Conservation (phyloP, 2,329 filamentous ascomycete genomes). For the Fusarium ramigenum region DNA sequence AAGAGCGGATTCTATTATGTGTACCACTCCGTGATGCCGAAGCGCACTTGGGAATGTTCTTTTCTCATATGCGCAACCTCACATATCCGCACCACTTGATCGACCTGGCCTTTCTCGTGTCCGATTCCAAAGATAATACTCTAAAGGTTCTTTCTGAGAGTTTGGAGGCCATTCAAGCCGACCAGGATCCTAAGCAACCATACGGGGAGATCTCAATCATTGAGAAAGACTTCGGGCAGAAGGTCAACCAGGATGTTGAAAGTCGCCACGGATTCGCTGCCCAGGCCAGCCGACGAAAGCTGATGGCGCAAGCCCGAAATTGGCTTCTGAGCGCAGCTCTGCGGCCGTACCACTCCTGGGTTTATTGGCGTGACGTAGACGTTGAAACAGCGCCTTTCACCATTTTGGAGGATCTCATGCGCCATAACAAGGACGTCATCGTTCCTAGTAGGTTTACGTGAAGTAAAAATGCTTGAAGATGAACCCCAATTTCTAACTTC, state of each 20-base stretch:
- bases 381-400: conserved; percentile 97
- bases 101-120: conserved; percentile 95
- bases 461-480: neutral
- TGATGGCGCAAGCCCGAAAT: conserved; percentile 98
- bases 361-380: conserved; percentile 99
- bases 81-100: conserved; percentile 98
- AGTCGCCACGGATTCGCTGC: conserved; percentile 97
- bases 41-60: conserved; percentile 95
- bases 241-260: conserved; percentile 97
- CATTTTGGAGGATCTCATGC: conserved; percentile 97
- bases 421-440: conserved; percentile 98
- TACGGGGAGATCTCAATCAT: conserved; percentile 98
- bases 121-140: conserved; percentile 95
- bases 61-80: conserved; percentile 94
- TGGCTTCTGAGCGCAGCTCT: conserved; percentile 95
- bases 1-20: conserved; percentile 94
- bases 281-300: conserved; percentile 90
- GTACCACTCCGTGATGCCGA: conserved; percentile 94
- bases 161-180: conserved; percentile 80
- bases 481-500: conserved; percentile 37
- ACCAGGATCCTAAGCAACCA: conserved; percentile 80
- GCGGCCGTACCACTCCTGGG: conserved; percentile 96
- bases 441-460: conserved; percentile 82
- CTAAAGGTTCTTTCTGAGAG: conserved; percentile 78
- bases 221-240: conserved; percentile 98